phyloP scores from a whole-genome alignment of 2,329 filamentous ascomycete species.

The Colletotrichum sublineola region DNA sequence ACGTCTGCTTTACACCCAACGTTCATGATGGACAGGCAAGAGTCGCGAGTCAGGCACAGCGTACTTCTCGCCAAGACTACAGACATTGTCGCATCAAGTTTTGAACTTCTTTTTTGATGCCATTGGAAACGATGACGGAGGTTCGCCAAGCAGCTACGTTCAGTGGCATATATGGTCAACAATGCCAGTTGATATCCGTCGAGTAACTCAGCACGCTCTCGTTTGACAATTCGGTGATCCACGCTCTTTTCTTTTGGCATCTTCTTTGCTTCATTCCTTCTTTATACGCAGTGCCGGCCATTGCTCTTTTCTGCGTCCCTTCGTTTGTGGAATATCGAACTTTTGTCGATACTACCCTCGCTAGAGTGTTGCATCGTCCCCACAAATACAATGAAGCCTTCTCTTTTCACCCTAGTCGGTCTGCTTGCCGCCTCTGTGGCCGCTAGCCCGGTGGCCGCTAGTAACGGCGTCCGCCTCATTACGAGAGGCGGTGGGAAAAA shows the following conservation, averaged over 20 bases:
- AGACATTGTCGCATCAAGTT: constrained; percentile 32
- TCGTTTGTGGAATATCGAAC: constrained; percentile 16
- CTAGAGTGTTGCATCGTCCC: background rate
- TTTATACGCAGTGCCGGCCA: constrained; percentile 38
- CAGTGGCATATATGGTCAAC: constrained; percentile 11
- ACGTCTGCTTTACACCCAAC: background rate
- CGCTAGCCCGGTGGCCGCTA: constrained; percentile 24
- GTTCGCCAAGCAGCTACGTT: background rate
- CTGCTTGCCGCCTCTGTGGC: constrained; percentile 33
- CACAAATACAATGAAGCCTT: constrained; percentile 24
- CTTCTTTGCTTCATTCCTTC: constrained; percentile 14
- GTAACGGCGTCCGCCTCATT: background rate
- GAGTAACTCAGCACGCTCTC: background rate
- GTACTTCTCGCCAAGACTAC: constrained; percentile 32
- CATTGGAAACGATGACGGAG: constrained; percentile 4
- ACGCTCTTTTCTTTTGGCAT: constrained; percentile 8
- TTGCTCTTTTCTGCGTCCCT: constrained; percentile 32
- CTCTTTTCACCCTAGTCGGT: constrained; percentile 29
- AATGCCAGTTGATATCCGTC: accelerated
- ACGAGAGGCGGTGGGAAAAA: background rate
- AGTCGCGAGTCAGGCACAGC: constrained; percentile 12
- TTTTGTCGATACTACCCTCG: constrained; percentile 10
- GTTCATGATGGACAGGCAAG: constrained; percentile 5
- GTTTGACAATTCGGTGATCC: constrained; percentile 5
- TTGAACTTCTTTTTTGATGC: constrained; percentile 30